Base-by-base conservation (phyloP, 2,329 filamentous ascomycete species). In the Parastagonospora nodorum region DNA sequence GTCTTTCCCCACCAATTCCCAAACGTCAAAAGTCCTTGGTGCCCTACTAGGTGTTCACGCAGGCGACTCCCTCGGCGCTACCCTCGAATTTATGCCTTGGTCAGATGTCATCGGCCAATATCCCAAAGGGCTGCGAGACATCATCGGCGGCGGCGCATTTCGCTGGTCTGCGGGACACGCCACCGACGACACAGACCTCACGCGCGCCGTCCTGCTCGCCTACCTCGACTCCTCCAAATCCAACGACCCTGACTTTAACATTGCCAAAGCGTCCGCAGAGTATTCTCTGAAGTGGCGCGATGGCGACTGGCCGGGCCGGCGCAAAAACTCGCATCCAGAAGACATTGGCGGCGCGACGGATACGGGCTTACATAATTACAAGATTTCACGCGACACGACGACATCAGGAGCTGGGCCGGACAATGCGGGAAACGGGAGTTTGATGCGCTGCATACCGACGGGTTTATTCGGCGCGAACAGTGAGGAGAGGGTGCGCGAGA, bases 141-240 rank as follows among this genome's bases (percentile, higher is more conserved):
- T 81, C 30, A 57, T 77, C 14, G 78, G 78, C 42, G 78, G 79
- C 41, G 79, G 79, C 0, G 51, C 60, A 2, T 79, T 80, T 49
- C 9, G 37, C 15, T 80, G 78, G 78, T 48, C 72, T 0, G 52
- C 72, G 0, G 78, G 79, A 7, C 72, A 76, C 50, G 78, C 78
- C 12, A 80, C 78, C 24, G 78, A 80, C 58, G 78, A 80, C 57
- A 80, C 78, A 1, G 78, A 80, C 55, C 66, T 80, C 55, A 78
- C 76, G 4, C 75, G 78, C 4, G 77, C 72, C 8, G 74, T 80
- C 0, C 65, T 80, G 5, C 69, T 80, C 11, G 77, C 76, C 3
- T 80, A 80, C 53, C 61, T 51, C 1, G 73, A 80, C 54, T 57
- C 53, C 2, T 67, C 28, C 42, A 19, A 40, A 30, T 11, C 5